Evolutionary conservation across 2,329 filamentous ascomycete genomes (phyloP).

Genomic region (Sporothrix mexicana): DNA sequence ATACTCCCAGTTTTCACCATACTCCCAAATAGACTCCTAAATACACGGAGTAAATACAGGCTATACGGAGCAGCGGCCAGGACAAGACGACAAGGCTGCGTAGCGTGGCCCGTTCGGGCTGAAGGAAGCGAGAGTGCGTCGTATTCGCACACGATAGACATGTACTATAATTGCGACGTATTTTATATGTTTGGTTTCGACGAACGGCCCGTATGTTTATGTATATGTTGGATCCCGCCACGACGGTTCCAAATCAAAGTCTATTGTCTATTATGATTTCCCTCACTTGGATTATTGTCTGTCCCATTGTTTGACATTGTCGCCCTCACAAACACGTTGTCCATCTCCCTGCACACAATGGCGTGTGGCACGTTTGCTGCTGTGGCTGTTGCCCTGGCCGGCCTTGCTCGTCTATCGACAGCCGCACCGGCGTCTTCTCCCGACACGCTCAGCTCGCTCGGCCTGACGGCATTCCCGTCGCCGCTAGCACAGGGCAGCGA

Average conservation of each 20-base stretch:
- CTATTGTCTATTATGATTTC: too few species aligned
- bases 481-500: conserved; percentile 29
- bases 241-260: too few species aligned
- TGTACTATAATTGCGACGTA: neutral
- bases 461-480: conserved; percentile 31
- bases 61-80: conserved; percentile 15
- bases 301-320: neutral
- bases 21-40: neutral
- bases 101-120: conserved; percentile 5
- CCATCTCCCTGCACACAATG: neutral
- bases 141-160: too few species aligned
- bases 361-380: neutral
- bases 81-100: neutral
- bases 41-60: conserved; percentile 1
- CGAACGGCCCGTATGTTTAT: too few species aligned
- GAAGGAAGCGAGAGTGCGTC: conserved; percentile 3
- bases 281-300: neutral
- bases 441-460: neutral
- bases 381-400: neutral
- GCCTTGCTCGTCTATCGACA: neutral
- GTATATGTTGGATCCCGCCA: too few species aligned
- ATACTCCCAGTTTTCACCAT: neutral
- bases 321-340: neutral
- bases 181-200: too few species aligned
- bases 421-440: neutral